Evolutionary conservation across 805 yeast species (phyloP).

Genomic region (Wickerhamiella siamensis): DNA sequence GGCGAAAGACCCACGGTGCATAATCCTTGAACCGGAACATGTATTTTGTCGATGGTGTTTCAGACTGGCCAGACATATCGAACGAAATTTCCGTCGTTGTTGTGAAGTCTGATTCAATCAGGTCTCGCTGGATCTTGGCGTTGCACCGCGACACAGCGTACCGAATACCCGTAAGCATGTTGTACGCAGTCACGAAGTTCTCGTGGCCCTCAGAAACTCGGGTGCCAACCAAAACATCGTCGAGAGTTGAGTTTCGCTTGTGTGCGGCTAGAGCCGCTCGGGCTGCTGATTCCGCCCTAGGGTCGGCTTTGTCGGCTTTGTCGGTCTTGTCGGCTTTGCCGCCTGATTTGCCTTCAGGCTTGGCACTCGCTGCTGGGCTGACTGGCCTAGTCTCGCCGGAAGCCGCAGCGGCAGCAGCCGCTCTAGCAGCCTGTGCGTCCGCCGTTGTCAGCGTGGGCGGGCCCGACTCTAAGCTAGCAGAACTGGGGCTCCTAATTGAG

Average conservation of each 20-base stretch:
- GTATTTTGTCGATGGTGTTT: conserved; percentile 86
- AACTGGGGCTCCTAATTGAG: no score
- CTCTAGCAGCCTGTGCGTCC: background rate
- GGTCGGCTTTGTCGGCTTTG: background rate
- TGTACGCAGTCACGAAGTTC: conserved; percentile 86
- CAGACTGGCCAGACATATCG: conserved; percentile 66
- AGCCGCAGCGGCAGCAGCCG: background rate
- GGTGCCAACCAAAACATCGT: conserved; percentile 55
- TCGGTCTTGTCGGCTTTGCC: background rate
- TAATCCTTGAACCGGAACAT: conserved; percentile 96
- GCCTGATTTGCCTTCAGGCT: background rate
- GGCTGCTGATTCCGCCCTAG: conserved; percentile 6
- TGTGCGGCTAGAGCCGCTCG: conserved; percentile 13
- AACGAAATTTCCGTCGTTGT: conserved; percentile 70
- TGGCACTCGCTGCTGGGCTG: background rate
- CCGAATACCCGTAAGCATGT: conserved; percentile 93
- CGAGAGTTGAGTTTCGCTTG: conserved; percentile 14
- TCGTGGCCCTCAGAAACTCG: conserved; percentile 86
- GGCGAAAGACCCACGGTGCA: conserved; percentile 86
- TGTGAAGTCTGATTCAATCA: conserved; percentile 56
- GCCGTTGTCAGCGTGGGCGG: background rate
- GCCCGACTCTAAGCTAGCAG: background rate
- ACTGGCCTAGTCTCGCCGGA: no score
- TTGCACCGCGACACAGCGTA: conserved; percentile 81
- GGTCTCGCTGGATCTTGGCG: conserved; percentile 65